phyloP scores from a whole-genome alignment of 2,329 filamentous ascomycete species.

The Diaporthe aspalathi region DNA sequence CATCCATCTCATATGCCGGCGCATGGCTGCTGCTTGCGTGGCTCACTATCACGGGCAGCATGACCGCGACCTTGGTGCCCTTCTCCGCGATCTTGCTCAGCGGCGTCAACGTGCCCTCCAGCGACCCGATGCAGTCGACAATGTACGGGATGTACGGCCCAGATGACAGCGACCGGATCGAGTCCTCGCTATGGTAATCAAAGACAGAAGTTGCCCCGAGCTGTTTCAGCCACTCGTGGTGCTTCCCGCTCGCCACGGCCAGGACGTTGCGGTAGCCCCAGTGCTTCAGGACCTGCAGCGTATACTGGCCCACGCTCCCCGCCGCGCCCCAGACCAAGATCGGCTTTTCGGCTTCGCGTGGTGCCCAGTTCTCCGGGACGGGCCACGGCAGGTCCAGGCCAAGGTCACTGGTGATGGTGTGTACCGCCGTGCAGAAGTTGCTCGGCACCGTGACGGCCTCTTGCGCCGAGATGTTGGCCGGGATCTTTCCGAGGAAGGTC shows the following conservation, averaged over 20 bases:
- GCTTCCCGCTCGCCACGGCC: conserved; percentile 58
- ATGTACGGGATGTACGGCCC: conserved; percentile 55
- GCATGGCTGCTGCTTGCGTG: conserved; percentile 59
- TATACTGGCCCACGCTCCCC: conserved; percentile 63
- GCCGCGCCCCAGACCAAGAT: conserved; percentile 65
- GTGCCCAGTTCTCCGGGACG: conserved; percentile 55
- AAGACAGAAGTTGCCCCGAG: conserved; percentile 60
- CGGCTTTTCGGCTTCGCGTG: conserved; percentile 48
- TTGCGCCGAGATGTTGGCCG: conserved; percentile 53
- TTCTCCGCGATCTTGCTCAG: conserved; percentile 61
- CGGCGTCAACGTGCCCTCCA: conserved; percentile 58
- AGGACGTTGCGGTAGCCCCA: conserved; percentile 65
- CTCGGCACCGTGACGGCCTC: conserved; percentile 66
- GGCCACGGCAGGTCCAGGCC: conserved; percentile 68
- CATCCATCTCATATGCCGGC: conserved; percentile 68
- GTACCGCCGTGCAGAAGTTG: conserved; percentile 70
- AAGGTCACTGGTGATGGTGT: conserved; percentile 62
- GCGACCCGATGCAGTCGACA: conserved; percentile 67
- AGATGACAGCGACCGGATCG: conserved; percentile 43
- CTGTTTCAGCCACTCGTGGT: conserved; percentile 56
- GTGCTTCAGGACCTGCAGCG: conserved; percentile 61
- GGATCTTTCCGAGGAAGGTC: conserved; percentile 60
- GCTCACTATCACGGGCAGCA: conserved; percentile 69
- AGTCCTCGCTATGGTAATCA: conserved; percentile 56
- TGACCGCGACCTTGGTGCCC: conserved; percentile 65